Conservation (phyloP, 1,284 basidiomycete species). For the Leucoagaricus sp. region DNA sequence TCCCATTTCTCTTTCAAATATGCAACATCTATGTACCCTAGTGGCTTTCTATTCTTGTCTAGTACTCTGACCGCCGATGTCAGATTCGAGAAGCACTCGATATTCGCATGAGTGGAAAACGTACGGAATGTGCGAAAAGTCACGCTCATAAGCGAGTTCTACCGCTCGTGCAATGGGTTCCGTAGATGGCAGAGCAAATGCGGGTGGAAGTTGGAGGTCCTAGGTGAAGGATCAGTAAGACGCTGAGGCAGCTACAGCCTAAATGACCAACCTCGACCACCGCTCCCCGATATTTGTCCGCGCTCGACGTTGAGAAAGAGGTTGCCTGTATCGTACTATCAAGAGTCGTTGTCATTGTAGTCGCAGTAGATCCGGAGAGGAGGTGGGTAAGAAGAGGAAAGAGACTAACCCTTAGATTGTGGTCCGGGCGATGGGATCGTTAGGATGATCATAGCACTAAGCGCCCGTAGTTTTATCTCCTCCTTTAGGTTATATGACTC, state of each 20-base stretch:
- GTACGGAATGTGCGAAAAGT: slow-evolving; percentile 90
- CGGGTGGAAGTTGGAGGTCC: slow-evolving; percentile 89
- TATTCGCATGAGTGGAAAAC: slow-evolving; percentile 10
- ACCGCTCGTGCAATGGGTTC: slow-evolving; percentile 76
- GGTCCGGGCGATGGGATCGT: slow-evolving; percentile 9
- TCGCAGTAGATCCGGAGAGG: not conserved
- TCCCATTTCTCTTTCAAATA: slow-evolving; percentile 78
- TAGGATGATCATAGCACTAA: slow-evolving; percentile 11
- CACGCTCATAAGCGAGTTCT: slow-evolving; percentile 85
- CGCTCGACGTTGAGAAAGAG: slow-evolving; percentile 13
- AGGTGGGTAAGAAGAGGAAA: not conserved
- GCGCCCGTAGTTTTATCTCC: not conserved
- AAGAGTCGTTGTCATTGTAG: slow-evolving; percentile 22
- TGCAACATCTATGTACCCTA: slow-evolving; percentile 83
- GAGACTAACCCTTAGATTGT: not conserved
- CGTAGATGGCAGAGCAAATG: slow-evolving; percentile 76
- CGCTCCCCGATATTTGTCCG: slow-evolving; percentile 76
- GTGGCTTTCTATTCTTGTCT: slow-evolving; percentile 66
- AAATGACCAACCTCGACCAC: slow-evolving; percentile 64
- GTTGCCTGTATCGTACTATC: slow-evolving; percentile 15
- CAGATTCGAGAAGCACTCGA: not conserved
- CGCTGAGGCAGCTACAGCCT: not conserved
- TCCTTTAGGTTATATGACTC: not conserved
- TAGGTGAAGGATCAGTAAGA: slow-evolving; percentile 30
- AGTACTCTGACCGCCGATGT: slow-evolving; percentile 57